Conservation (phyloP, 345 rosid species). For the Triadica sebifera region DNA sequence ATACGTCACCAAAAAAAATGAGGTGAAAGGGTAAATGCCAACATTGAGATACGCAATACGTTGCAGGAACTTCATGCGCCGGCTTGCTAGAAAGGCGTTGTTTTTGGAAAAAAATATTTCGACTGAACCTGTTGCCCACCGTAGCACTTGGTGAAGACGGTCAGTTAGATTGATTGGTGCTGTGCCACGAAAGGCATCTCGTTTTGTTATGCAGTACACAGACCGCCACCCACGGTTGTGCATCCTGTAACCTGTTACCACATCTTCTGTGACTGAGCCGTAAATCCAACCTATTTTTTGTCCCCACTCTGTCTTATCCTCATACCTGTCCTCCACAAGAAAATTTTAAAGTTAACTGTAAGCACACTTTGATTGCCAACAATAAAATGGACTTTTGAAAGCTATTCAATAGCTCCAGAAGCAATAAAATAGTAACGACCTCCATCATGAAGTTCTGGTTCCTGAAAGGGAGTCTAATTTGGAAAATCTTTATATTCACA, state of each 20-base stretch:
- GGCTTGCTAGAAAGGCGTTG: constrained; percentile 63
- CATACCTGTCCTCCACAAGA: constrained; percentile 40
- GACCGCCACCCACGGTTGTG: constrained; percentile 99
- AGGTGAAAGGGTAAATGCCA: constrained; percentile 88
- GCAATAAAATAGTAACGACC: neutral
- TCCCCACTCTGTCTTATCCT: constrained; percentile 95
- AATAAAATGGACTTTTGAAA: neutral
- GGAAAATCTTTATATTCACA: too few relatives aligned
- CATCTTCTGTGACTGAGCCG: constrained; percentile 77
- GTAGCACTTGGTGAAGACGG: constrained; percentile 84
- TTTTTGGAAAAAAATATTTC: constrained; percentile 87
- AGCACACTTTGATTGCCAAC: neutral
- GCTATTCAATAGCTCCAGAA: too few relatives aligned
- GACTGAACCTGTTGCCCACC: constrained; percentile 97
- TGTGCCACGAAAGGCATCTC: constrained; percentile 87
- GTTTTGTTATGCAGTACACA: constrained; percentile 77
- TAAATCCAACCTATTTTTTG: constrained; percentile 86
- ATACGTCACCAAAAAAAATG: constrained; percentile 64
- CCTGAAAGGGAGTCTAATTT: too few relatives aligned
- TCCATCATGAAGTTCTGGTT: too few relatives aligned
- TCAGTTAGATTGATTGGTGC: constrained; percentile 94
- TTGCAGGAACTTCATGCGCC: constrained; percentile 80
- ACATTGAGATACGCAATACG: constrained; percentile 81
- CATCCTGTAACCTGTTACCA: constrained; percentile 93
- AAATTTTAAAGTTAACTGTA: neutral